phyloP scores from a whole-genome alignment of 2,329 filamentous ascomycete species.

The Graphilbum sp. region DNA sequence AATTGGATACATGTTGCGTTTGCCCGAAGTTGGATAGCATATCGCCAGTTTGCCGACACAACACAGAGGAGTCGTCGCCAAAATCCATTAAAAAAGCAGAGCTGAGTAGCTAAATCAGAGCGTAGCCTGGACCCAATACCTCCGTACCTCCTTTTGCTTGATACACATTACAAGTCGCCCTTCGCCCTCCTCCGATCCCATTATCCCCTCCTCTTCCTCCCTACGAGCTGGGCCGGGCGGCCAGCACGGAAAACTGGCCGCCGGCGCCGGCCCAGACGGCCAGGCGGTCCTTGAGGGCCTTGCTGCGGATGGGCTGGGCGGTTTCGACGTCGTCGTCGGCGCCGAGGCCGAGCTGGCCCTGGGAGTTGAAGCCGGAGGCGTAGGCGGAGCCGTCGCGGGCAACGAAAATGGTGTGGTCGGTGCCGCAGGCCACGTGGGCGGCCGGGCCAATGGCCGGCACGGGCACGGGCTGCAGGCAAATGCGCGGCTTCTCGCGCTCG shows the following conservation, averaged over 20 bases:
- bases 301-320: conserved; percentile 73
- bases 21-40: too few species aligned
- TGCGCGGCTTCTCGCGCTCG: conserved; percentile 48
- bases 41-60: too few species aligned
- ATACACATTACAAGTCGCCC: too few species aligned
- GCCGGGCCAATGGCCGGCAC: conserved; percentile 40
- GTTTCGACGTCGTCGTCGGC: conserved; percentile 60
- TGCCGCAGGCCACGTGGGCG: conserved; percentile 42
- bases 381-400: conserved; percentile 53
- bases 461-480: conserved; percentile 48
- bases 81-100: too few species aligned
- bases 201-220: too few species aligned
- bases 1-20: neutral
- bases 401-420: conserved; percentile 59
- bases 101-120: too few species aligned
- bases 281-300: conserved; percentile 58
- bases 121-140: too few species aligned
- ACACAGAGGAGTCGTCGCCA: too few species aligned
- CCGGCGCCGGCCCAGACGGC: conserved; percentile 68
- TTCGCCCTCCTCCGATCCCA: too few species aligned
- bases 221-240: conserved; percentile 11
- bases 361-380: conserved; percentile 66
- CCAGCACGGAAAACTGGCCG: conserved; percentile 61
- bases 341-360: conserved; percentile 67
- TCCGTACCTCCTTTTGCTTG: too few species aligned